Conservation (phyloP, 1,284 basidiomycete species). For the Ceratobasidium papillatum region DNA sequence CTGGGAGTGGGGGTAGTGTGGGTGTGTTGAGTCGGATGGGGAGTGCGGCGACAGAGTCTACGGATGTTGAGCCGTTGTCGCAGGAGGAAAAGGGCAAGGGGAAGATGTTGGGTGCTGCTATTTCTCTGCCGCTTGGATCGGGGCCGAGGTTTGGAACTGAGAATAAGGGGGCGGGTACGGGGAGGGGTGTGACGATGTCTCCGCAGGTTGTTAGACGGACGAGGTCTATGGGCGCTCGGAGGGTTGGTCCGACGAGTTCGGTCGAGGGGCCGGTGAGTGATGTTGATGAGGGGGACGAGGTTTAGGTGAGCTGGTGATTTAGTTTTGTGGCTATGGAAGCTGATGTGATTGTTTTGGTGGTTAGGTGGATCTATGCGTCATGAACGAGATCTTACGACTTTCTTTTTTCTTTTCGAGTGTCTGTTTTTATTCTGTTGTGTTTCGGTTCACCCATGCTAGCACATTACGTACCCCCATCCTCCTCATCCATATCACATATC, state of each 20-base stretch:
- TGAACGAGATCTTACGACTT: slow-evolving; percentile 4
- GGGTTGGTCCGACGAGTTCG: slow-evolving; percentile 7
- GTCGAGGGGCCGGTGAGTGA: background rate
- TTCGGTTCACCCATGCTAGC: background rate
- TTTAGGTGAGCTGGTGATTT: background rate
- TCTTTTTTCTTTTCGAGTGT: background rate
- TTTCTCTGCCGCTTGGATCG: slow-evolving; percentile 11
- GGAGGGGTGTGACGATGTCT: background rate
- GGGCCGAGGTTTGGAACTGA: background rate
- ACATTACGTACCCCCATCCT: background rate
- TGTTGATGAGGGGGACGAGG: background rate
- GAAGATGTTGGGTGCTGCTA: background rate
- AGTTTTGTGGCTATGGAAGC: background rate
- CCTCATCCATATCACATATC: background rate
- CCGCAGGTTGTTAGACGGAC: background rate
- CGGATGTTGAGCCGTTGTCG: slow-evolving; percentile 4
- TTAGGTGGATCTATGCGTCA: too few relatives aligned
- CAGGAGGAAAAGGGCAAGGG: slow-evolving; percentile 11
- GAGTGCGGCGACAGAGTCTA: slow-evolving; percentile 6
- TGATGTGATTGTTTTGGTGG: background rate
- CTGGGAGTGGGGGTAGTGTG: slow-evolving; percentile 12
- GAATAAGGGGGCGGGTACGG: background rate
- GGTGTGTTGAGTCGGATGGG: slow-evolving; percentile 19
- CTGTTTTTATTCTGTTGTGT: background rate
- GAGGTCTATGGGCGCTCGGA: background rate